Conservation (phyloP, 768 basidiomycete genomes). For the Termitomyces sp. region DNA sequence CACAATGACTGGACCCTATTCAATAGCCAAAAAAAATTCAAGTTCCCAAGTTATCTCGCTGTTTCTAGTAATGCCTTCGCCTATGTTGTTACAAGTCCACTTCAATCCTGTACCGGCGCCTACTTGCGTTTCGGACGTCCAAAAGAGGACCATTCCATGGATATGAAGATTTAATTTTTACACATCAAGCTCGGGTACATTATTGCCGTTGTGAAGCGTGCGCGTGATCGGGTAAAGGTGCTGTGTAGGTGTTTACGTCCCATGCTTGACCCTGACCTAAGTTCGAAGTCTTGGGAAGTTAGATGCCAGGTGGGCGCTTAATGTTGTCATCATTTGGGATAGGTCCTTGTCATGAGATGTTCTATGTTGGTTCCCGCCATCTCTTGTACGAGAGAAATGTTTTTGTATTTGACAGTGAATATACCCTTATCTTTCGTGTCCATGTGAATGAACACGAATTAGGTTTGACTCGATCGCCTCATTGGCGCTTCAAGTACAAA, state of each 20-base stretch:
- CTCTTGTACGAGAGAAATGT: neutral
- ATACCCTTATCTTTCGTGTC: neutral
- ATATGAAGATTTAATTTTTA: slow-evolving; percentile 9
- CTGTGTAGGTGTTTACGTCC: slow-evolving; percentile 4
- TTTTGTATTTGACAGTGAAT: slow-evolving; percentile 4
- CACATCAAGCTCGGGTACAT: neutral
- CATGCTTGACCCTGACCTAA: slow-evolving; percentile 7
- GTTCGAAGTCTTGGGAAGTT: neutral
- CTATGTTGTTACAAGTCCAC: slow-evolving; percentile 38
- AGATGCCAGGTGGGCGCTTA: neutral
- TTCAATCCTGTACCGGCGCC: slow-evolving; percentile 17
- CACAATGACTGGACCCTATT: slow-evolving; percentile 37
- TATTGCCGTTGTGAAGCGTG: neutral
- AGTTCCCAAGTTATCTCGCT: slow-evolving; percentile 63
- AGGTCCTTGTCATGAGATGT: neutral
- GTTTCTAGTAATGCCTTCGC: slow-evolving; percentile 48
- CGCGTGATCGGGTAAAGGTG: neutral
- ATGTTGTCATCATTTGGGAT: neutral
- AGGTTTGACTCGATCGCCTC: neutral
- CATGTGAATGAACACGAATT: neutral
- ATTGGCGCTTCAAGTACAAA: neutral
- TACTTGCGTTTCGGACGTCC: slow-evolving; percentile 13
- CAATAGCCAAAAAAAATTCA: slow-evolving; percentile 48
- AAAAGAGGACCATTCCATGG: slow-evolving; percentile 12
- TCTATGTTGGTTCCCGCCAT: neutral